A percentile compares a stretch with the other conserved stretches of the same genome.
Conservation (phyloP, 495 filamentous ascomycete species). For the Aspergillus campestris region DNA sequence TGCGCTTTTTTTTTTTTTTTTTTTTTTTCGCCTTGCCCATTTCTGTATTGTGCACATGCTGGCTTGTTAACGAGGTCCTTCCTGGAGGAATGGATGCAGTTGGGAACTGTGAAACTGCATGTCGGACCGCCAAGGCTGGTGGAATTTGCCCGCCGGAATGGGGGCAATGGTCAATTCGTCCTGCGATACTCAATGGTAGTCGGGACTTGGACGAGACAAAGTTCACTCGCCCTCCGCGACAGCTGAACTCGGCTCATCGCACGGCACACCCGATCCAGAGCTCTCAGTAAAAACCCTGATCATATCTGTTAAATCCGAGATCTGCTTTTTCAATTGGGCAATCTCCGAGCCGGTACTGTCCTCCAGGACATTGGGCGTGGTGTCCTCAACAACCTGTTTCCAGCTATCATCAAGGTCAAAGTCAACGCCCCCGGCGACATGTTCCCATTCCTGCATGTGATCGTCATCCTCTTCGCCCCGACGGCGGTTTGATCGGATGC, state of each 20-base stretch:
- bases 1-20: too few species aligned
- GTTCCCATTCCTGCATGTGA: constrained; percentile 85
- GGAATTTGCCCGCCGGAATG: too few species aligned
- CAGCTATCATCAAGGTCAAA: constrained; percentile 77
- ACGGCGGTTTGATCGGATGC: constrained; percentile 61
- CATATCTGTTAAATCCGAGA: constrained; percentile 57
- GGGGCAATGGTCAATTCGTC: too few species aligned
- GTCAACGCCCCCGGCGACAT: constrained; percentile 60
- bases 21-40: too few species aligned
- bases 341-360: constrained; percentile 64
- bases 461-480: constrained; percentile 89
- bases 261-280: neutral
- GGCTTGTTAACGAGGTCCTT: too few species aligned
- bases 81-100: too few species aligned
- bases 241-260: constrained; percentile 12
- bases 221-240: constrained; percentile 4
- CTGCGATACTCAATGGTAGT: too few species aligned
- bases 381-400: constrained; percentile 63
- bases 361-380: constrained; percentile 67
- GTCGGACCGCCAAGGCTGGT: too few species aligned
- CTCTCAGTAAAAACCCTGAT: constrained; percentile 36
- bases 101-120: too few species aligned
- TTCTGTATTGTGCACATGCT: too few species aligned
- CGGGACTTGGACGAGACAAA: neutral
- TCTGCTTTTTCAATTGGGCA: constrained; percentile 56